Evolutionary conservation across 73 alveolate species (phyloP), one percentile per base, ranked within the genome.

Genomic region (Paramecium sonneborni): DNA sequence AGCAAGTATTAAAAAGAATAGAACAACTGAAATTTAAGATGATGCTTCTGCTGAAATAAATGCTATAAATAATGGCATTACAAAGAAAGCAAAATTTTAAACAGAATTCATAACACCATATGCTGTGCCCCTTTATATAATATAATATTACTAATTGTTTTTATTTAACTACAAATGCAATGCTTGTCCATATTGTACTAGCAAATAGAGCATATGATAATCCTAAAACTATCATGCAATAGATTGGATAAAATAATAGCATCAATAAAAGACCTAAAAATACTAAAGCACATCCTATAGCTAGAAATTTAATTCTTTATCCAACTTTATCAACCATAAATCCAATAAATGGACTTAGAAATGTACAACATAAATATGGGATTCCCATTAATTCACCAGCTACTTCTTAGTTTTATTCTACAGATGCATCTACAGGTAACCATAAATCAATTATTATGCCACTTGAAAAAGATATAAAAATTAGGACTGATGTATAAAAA

Each of bases 301-400:
- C 57, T 1, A 88, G 44, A 21, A 88, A 39, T 52, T 58, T 68
- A 4, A 88, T 62, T 88, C 94, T 88, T 48, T 88, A 37, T 1
- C 94, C 94, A 12, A 69, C 69, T 30, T 88, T 88, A 48, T 88
- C 94, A 70, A 76, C 21, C 38, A 88, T 43, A 6, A 69, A 70
- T 46, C 94, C 94, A 28, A 88, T 26, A 39, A 70, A 52, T 5
- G 94, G 94, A 82, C 74, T 57, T 20, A 88, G 20, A 6, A 88
- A 20, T 20, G 91, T 69, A 62, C 91, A 76, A 76, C 85, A 69
- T 12, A 88, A 39, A 48, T 88, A 88, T 2, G 94, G 94, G 21
- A 88, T 82, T 5, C 94, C 84, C 94, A 88, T 88, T 30, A 88
- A 57, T 69, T 88, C 94, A 24, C 94, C 94, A 8, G 94, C 94